Base-by-base conservation (phyloP, 192 early-diverging fungal genomes). In the Backusella liffmaniae region DNA sequence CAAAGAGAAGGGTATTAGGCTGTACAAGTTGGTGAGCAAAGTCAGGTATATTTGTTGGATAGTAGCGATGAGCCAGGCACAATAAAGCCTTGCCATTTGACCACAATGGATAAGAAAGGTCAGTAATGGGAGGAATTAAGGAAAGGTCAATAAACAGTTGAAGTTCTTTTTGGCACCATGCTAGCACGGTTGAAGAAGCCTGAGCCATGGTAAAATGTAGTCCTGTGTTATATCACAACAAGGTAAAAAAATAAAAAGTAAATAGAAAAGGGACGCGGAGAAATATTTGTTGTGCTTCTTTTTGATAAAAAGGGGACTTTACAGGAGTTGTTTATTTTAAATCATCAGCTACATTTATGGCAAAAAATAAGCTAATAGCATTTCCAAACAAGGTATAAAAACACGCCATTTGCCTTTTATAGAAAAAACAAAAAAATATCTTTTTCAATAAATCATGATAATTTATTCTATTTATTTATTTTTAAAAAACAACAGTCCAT, bases 151-250 rank as follows among this genome's bases (percentile, higher is more conserved):
- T 39, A 35, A 70, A 76, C 34, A 51, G 5, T 34, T 10, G 15
- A 26, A 76, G 44, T 44, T 70, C 72, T 42, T 67, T 69, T 30
- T 70, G 77, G 59, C 32, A 79, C 73, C 66, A 67, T 46, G 73
- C 49, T 53, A 79, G 66, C 66, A 79, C 36, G 13, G 72, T 71
- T 49, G 39, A 32, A 10, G 70, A 69, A 41, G 21, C 16, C n/a
- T 37, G 35, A 35, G 36, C 12, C 67, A 41, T 69, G 67, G 21
- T 37, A 41, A 12, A 13, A 26, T 69, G 6, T 68, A 37, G 35
- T 41, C 9, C 23, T 68, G 21, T n/a, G 34, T 36, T 39, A 41
- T n/a, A 69, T 41, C 16, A 26, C 23, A 65, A n/a, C 13, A 65
- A 66, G 39, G 35, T 9, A 74, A 39, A 66, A 39, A 35, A 37